Evolutionary conservation across 2,329 filamentous ascomycete species (phyloP).

Genomic region (Fusarium heterosporum): DNA sequence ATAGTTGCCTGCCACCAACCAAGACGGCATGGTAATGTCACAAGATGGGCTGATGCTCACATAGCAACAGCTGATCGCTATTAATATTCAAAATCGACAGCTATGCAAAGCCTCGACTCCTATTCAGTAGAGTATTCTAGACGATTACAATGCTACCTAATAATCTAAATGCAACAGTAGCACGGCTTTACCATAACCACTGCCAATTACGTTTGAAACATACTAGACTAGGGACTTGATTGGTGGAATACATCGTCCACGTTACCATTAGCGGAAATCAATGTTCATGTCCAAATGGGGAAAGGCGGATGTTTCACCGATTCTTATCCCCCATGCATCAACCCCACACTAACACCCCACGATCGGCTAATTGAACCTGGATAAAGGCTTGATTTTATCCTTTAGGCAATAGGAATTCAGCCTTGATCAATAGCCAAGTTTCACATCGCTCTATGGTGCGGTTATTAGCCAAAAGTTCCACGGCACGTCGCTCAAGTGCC

Average conservation of each 20-base stretch:
- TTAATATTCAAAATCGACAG: too few relatives aligned
- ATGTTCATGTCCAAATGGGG: not conserved
- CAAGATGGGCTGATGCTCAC: too few relatives aligned
- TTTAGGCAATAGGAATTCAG: not conserved
- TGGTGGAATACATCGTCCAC: not conserved
- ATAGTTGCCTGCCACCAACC: too few relatives aligned
- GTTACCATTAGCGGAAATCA: not conserved
- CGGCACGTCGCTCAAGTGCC: not conserved
- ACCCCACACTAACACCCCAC: conserved; percentile 2
- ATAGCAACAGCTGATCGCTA: too few relatives aligned
- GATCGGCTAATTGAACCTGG: conserved; percentile 14
- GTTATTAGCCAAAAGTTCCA: not conserved
- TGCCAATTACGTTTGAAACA: not conserved
- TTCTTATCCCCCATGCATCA: not conserved
- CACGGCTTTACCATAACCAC: not conserved
- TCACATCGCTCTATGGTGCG: not conserved
- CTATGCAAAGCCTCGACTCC: too few relatives aligned
- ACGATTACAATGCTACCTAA: too few relatives aligned
- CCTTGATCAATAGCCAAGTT: too few relatives aligned
- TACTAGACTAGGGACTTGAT: not conserved
- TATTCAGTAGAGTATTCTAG: too few relatives aligned
- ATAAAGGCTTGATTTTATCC: conserved; percentile 2
- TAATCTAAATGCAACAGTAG: not conserved
- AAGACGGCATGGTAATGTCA: too few relatives aligned
- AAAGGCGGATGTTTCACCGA: not conserved